Conservation (phyloP, 345 rosid species). For the Ceriops zippeliana region DNA sequence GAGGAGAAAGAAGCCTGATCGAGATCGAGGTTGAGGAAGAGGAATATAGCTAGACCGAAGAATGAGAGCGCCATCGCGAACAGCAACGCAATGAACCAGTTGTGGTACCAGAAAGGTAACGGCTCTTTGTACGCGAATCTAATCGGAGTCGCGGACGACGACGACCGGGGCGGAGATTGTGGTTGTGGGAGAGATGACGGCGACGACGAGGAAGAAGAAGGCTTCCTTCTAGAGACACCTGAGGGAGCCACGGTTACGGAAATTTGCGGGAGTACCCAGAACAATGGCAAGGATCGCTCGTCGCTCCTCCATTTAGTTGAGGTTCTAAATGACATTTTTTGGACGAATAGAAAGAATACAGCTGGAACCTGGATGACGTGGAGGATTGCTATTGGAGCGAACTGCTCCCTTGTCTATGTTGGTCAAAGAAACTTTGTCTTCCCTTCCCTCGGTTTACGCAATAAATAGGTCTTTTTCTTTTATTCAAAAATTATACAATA, state of each 20-base stretch:
- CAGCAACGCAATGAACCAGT: conserved; percentile 74
- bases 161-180: conserved; percentile 8
- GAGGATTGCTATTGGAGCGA: neutral
- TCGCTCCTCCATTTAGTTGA: neutral
- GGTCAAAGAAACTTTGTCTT: too few species aligned
- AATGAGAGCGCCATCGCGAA: conserved; percentile 69
- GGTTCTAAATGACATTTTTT: neutral
- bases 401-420: neutral
- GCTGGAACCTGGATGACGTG: neutral
- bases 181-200: conserved; percentile 17
- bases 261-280: neutral
- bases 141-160: conserved; percentile 9
- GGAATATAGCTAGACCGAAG: conserved; percentile 61
- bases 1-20: conserved; percentile 46
- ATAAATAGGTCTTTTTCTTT: neutral
- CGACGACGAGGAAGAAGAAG: conserved; percentile 26
- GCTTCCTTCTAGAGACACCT: conserved; percentile 61
- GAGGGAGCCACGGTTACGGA: conserved; percentile 80
- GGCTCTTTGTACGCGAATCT: conserved; percentile 31
- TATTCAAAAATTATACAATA: neutral
- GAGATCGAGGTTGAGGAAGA: conserved; percentile 58
- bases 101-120: conserved; percentile 70
- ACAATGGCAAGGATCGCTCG: too few species aligned
- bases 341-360: neutral
- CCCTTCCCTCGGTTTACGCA: too few species aligned